phyloP scores from a whole-genome alignment of 2,329 filamentous ascomycete species.

The Harringtonia aguacate region DNA sequence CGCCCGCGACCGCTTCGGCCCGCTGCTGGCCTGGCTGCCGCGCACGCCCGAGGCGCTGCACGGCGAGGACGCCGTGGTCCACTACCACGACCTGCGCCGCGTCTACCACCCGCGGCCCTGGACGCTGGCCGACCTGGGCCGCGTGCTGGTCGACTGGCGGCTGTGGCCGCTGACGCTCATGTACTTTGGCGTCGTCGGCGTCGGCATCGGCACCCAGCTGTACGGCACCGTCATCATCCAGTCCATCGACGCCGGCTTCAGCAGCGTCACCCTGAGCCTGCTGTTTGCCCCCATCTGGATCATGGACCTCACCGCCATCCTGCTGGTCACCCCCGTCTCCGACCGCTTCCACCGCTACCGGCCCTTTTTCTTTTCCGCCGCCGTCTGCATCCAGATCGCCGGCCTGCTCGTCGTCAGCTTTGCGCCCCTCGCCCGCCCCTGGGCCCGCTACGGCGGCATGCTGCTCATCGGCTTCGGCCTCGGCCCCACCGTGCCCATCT shows the following conservation, averaged over 20 bases:
- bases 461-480: conserved; percentile 84
- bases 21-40: conserved; percentile 56
- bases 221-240: conserved; percentile 83
- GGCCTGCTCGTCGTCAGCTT: conserved; percentile 74
- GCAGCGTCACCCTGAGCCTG: conserved; percentile 64
- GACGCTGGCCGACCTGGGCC: conserved; percentile 57
- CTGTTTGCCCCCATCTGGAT: conserved; percentile 91
- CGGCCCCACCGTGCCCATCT: conserved; percentile 82
- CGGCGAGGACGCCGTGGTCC: conserved; percentile 67
- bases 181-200: conserved; percentile 92
- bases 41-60: conserved; percentile 57
- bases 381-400: conserved; percentile 67
- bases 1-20: conserved; percentile 30
- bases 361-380: conserved; percentile 69
- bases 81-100: conserved; percentile 71
- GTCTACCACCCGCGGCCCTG: conserved; percentile 70
- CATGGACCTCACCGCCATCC: conserved; percentile 83
- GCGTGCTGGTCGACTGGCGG: conserved; percentile 73
- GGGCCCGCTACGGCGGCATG: conserved; percentile 82
- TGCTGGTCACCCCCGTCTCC: conserved; percentile 74
- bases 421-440: conserved; percentile 51
- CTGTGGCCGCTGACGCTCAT: conserved; percentile 79
- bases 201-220: conserved; percentile 80
- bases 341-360: conserved; percentile 78
- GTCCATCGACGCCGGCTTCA: conserved; percentile 63